Conservation (phyloP, 108 stramenopile species). For the Craspedostauros australis region DNA sequence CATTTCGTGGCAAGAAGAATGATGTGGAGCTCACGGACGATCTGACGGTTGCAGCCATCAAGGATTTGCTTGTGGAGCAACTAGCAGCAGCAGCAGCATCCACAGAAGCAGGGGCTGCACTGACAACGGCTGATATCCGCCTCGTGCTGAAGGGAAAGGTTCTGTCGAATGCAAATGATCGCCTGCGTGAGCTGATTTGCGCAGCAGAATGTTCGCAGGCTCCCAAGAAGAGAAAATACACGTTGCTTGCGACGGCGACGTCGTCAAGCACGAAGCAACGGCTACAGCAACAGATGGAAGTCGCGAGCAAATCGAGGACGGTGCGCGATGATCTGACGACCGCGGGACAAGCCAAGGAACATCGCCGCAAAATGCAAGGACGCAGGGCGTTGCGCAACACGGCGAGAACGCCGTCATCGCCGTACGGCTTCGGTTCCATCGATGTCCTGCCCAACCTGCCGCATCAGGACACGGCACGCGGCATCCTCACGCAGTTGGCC, state of each 20-base stretch:
- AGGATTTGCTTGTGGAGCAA: not conserved
- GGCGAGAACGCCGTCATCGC: not conserved
- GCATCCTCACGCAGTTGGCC: conserved; percentile 13
- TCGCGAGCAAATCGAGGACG: not conserved
- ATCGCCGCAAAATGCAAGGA: conserved; percentile 1
- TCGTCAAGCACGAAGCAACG: not conserved
- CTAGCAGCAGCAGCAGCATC: too few species aligned
- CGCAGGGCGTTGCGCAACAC: not conserved
- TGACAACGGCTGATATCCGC: conserved; percentile 7
- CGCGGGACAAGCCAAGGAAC: not conserved
- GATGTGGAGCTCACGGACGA: not conserved
- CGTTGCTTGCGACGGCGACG: conserved; percentile 7
- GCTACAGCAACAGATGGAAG: not conserved
- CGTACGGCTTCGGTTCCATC: conserved; percentile 16
- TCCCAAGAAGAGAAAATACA: conserved; percentile 3
- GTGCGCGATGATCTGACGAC: conserved; percentile 16
- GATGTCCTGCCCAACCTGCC: conserved; percentile 18
- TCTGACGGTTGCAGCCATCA: not conserved
- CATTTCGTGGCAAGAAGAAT: conserved; percentile 8
- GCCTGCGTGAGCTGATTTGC: not conserved
- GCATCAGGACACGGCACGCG: conserved; percentile 2
- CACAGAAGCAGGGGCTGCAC: not conserved
- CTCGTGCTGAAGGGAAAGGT: conserved; percentile 16
- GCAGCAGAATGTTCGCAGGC: not conserved
- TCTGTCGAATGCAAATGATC: not conserved